A percentile compares a stretch with the other conserved stretches of the same genome.
phyloP scores from a whole-genome alignment of 768 basidiomycete species.

The Lactarius sanguifluus region DNA sequence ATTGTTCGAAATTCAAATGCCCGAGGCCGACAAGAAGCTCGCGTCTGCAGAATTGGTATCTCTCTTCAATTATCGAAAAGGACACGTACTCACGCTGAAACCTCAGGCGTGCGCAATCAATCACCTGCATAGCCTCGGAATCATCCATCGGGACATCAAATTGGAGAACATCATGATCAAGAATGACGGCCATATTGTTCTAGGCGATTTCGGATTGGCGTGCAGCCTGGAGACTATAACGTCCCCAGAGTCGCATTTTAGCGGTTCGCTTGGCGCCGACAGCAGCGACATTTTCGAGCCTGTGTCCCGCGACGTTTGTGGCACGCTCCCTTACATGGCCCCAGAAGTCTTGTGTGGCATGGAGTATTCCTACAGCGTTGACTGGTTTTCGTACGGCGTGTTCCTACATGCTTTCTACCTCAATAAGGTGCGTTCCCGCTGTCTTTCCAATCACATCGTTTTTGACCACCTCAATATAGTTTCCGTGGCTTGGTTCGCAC shows the following conservation, averaged over 20 bases:
- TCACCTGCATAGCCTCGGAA: slow-evolving; percentile 86
- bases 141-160: slow-evolving; percentile 96
- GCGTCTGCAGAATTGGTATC: slow-evolving; percentile 41
- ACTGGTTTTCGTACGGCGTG: slow-evolving; percentile 29
- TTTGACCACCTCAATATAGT: slow-evolving; percentile 7
- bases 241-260: not conserved
- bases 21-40: slow-evolving; percentile 30
- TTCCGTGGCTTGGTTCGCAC: slow-evolving; percentile 24
- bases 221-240: slow-evolving; percentile 13
- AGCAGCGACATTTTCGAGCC: slow-evolving; percentile 4
- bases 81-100: slow-evolving; percentile 2
- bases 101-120: slow-evolving; percentile 58
- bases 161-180: slow-evolving; percentile 92
- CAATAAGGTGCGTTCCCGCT: slow-evolving; percentile 13
- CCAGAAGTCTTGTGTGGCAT: slow-evolving; percentile 23
- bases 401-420: slow-evolving; percentile 23
- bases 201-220: slow-evolving; percentile 79
- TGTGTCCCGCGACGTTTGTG: slow-evolving; percentile 14
- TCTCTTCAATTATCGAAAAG: not conserved
- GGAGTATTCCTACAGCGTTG: slow-evolving; percentile 25
- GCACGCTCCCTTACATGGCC: slow-evolving; percentile 28
- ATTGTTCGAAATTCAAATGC: slow-evolving; percentile 19
- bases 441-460: not conserved
- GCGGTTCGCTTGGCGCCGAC: not conserved
- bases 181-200: slow-evolving; percentile 83